Percentiles rank a stretch among this genome's conserved stretches.
Conservation (phyloP, 192 early-diverging fungal species). For the Linnemannia exigua region DNA sequence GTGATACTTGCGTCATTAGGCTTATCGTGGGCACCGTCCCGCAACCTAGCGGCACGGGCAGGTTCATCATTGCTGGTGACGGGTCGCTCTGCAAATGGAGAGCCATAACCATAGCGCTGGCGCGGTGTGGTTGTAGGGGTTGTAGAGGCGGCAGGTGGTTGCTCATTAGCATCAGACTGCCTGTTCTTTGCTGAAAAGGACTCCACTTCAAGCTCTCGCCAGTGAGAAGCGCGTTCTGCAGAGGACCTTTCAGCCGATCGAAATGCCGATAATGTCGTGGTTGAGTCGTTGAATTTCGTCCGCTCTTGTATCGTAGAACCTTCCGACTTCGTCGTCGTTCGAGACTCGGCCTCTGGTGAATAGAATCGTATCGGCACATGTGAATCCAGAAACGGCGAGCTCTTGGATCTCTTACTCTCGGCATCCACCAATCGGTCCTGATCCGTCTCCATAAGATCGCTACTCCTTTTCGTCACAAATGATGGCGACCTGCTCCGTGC, state of each 20-base stretch:
- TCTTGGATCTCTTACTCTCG: constrained; percentile 14
- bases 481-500: background rate
- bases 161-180: background rate
- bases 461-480: background rate
- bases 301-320: background rate
- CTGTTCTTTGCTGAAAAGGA: background rate
- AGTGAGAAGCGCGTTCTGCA: background rate
- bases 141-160: background rate
- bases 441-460: constrained; percentile 17
- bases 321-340: background rate
- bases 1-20: background rate
- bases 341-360: constrained; percentile 9
- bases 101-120: background rate
- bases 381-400: constrained; percentile 42
- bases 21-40: background rate
- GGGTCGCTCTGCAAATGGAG: background rate
- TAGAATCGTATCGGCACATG: constrained; percentile 32
- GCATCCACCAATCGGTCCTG: constrained; percentile 6
- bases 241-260: background rate
- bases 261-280: background rate
- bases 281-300: background rate
- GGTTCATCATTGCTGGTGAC: background rate
- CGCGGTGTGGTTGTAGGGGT: background rate
- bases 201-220: background rate
- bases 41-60: background rate